phyloP scores from a whole-genome alignment of 176 grass and related monocot species.

The Themeda triandra region DNA sequence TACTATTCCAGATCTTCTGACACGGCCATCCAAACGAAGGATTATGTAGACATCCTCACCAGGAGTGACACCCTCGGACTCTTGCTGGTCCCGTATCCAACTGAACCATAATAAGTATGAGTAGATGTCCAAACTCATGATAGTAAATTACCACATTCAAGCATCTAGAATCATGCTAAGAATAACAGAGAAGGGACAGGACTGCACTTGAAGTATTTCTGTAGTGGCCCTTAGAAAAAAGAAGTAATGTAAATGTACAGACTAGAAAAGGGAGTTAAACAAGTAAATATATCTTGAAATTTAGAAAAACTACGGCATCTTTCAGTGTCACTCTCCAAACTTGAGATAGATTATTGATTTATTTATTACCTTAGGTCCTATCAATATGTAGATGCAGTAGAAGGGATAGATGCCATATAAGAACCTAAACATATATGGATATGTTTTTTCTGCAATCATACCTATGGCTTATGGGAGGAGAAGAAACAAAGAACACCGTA shows the following conservation, averaged over 20 bases:
- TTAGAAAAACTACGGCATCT: neutral
- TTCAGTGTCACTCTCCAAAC: neutral
- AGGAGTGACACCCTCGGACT: conserved; percentile 72
- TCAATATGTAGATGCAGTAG: neutral
- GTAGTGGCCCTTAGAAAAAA: neutral
- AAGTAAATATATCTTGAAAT: neutral
- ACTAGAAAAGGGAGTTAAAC: neutral
- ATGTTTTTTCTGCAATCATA: neutral
- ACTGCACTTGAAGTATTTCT: neutral
- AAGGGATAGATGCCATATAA: neutral
- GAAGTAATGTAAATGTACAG: neutral
- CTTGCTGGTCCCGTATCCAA: conserved; percentile 86
- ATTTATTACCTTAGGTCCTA: neutral
- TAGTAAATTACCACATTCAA: neutral
- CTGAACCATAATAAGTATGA: conserved; percentile 31
- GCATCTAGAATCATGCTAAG: conserved; percentile 14
- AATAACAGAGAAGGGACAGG: neutral
- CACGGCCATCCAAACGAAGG: conserved; percentile 79
- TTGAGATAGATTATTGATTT: neutral
- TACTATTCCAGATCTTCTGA: conserved; percentile 95
- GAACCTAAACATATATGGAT: neutral
- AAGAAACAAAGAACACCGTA: neutral
- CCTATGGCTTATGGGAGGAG: neutral
- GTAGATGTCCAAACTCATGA: neutral
- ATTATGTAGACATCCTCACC: conserved; percentile 87